A percentile compares a stretch with the other conserved stretches of the same genome.
These are phyloP conservation scores for Flueggea neowawraea DNA, from an alignment of 441 rosid genomes.

Conservation along the genomic window DNA sequence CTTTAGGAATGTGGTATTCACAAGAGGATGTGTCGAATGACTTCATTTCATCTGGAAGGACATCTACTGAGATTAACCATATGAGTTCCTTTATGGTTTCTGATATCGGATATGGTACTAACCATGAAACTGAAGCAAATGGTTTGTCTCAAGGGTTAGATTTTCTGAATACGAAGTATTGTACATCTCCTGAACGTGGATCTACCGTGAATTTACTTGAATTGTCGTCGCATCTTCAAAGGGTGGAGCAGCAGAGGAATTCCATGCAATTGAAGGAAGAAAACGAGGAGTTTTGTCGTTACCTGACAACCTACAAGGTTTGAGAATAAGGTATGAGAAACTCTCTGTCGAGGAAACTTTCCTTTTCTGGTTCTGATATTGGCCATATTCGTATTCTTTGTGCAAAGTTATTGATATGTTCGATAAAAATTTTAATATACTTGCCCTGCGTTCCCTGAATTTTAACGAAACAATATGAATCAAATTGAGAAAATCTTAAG, in stretches of 20 bases:
- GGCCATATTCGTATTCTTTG: not conserved
- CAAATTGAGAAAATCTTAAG: no score
- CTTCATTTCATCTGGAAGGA: conserved; percentile 21
- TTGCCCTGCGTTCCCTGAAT: no score
- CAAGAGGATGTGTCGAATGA: conserved; percentile 20
- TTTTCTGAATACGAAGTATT: conserved; percentile 19
- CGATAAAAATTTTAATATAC: no score
- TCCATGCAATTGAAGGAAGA: conserved; percentile 46
- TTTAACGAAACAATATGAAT: no score
- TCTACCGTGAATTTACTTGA: conserved; percentile 65
- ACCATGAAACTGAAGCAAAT: conserved; percentile 19
- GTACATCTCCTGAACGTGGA: conserved; percentile 29
- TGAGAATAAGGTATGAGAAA: not conserved
- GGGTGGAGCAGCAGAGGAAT: conserved; percentile 67
- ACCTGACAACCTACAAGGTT: conserved; percentile 26
- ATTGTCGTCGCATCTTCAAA: conserved; percentile 64
- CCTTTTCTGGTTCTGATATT: no score
- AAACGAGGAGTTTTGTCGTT: conserved; percentile 37
- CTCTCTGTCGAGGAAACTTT: no score
- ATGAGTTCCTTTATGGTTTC: conserved; percentile 19
- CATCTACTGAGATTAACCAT: conserved; percentile 15
- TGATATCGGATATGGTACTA: conserved; percentile 16
- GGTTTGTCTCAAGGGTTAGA: conserved; percentile 22
- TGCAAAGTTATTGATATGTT: not conserved
- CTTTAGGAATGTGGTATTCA: conserved; percentile 1